Conservation (phyloP, 2,329 filamentous ascomycete genomes). For the Talaromyces albobiverticillius region DNA sequence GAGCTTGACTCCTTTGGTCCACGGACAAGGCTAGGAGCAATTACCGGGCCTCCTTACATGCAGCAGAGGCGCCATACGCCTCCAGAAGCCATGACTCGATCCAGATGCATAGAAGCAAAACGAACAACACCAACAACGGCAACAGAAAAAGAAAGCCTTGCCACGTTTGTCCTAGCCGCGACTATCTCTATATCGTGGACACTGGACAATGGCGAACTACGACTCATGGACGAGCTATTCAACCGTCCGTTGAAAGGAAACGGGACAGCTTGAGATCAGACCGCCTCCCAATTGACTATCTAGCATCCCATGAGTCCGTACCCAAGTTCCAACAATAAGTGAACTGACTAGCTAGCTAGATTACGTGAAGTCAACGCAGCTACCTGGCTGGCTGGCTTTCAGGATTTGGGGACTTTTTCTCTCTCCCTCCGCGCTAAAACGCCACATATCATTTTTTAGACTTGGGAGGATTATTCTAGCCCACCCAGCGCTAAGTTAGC, state of each 20-base stretch:
- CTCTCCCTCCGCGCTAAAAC: no score
- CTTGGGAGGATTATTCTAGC: background rate
- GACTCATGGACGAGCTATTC: background rate
- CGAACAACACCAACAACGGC: no score
- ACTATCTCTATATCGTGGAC: background rate
- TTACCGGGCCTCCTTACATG: background rate
- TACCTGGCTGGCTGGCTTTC: background rate
- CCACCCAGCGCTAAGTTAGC: background rate
- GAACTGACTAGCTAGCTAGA: no score
- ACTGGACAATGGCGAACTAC: no score
- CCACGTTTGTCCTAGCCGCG: background rate
- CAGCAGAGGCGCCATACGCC: background rate
- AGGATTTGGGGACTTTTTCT: no score
- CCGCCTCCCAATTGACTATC: background rate
- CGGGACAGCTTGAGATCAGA: background rate
- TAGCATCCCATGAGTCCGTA: background rate
- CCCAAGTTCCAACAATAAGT: background rate
- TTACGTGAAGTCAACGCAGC: no score
- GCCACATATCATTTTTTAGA: background rate
- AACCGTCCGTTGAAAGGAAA: no score
- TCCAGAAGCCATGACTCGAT: background rate
- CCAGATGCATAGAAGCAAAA: no score
- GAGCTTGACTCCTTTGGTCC: constrained; percentile 1
- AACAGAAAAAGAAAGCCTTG: no score
- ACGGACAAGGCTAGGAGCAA: background rate